These are phyloP conservation scores for Casuarina equisetifolia DNA, from an alignment of 306 rosid genomes.

Conservation along the genomic window DNA sequence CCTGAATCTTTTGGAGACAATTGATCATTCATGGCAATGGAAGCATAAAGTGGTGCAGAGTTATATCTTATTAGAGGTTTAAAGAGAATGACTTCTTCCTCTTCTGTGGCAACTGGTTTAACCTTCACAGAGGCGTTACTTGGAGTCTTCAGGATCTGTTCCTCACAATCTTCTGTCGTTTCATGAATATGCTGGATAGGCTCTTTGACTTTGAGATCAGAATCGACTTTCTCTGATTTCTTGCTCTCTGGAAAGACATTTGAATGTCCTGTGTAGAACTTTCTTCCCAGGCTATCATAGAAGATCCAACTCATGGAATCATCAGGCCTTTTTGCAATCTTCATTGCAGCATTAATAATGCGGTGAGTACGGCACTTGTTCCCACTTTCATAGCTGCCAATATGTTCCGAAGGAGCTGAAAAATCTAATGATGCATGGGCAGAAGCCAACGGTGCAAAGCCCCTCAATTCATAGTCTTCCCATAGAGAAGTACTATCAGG, in stretches of 20 bases:
- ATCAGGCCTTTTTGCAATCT: constrained; percentile 54
- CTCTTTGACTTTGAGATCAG: constrained; percentile 28
- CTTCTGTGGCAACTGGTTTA: constrained; percentile 49
- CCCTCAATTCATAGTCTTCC: constrained; percentile 97
- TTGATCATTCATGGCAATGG: constrained; percentile 26
- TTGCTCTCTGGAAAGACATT: constrained; percentile 41
- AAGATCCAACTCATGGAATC: constrained; percentile 54
- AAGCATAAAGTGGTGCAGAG: constrained; percentile 66
- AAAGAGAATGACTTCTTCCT: constrained; percentile 94
- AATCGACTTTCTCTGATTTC: constrained; percentile 26
- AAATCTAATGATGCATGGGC: constrained; percentile 60
- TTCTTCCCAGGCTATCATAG: constrained; percentile 37
- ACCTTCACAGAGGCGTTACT: constrained; percentile 28
- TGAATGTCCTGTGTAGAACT: constrained; percentile 31
- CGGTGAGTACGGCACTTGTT: constrained; percentile 55
- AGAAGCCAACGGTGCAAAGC: constrained; percentile 60
- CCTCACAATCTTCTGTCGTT: constrained; percentile 29
- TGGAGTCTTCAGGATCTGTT: constrained; percentile 23
- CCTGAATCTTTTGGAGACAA: constrained; percentile 45
- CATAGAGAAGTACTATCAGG: constrained; percentile 58
- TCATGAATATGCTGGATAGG: constrained; percentile 23
- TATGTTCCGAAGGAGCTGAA: constrained; percentile 52
- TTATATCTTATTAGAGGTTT: constrained; percentile 80
- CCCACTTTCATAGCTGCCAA: constrained; percentile 54
- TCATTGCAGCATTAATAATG: constrained; percentile 57